phyloP scores from a whole-genome alignment of 2,329 filamentous ascomycete species.

The Venturia oleaginea region DNA sequence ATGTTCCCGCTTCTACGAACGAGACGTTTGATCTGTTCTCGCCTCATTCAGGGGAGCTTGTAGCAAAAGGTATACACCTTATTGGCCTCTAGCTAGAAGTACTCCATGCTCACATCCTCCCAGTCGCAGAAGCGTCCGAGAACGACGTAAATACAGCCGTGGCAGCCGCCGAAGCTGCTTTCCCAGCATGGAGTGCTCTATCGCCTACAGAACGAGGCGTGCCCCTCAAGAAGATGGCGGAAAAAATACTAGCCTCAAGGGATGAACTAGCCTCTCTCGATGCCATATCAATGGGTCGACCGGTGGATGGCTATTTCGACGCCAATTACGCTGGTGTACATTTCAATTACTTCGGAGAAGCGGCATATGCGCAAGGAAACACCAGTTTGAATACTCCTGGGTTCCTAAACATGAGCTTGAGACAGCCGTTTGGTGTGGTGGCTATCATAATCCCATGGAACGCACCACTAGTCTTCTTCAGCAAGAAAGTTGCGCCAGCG shows the following conservation, averaged over 20 bases:
- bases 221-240: constrained; percentile 11
- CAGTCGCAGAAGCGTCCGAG: constrained; percentile 9
- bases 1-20: constrained; percentile 1
- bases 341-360: constrained; percentile 13
- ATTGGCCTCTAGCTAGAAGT: background rate
- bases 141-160: constrained; percentile 12
- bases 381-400: constrained; percentile 16
- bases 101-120: background rate
- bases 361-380: background rate
- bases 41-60: constrained; percentile 4
- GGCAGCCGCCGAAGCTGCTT: constrained; percentile 11
- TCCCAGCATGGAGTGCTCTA: constrained; percentile 9
- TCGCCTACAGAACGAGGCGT: background rate
- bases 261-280: constrained; percentile 11
- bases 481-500: constrained; percentile 22
- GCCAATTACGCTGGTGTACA: constrained; percentile 10
- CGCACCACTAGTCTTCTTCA: constrained; percentile 23
- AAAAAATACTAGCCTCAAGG: constrained; percentile 15
- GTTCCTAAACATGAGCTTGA: constrained; percentile 18
- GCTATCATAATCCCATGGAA: constrained; percentile 19
- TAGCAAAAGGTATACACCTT: background rate
- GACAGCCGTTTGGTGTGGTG: constrained; percentile 30
- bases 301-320: constrained; percentile 11
- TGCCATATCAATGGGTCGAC: constrained; percentile 9
- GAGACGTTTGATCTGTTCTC: constrained; percentile 10